Base-by-base conservation (phyloP, 192 early-diverging fungal genomes). In the Umbelopsis vinacea region DNA sequence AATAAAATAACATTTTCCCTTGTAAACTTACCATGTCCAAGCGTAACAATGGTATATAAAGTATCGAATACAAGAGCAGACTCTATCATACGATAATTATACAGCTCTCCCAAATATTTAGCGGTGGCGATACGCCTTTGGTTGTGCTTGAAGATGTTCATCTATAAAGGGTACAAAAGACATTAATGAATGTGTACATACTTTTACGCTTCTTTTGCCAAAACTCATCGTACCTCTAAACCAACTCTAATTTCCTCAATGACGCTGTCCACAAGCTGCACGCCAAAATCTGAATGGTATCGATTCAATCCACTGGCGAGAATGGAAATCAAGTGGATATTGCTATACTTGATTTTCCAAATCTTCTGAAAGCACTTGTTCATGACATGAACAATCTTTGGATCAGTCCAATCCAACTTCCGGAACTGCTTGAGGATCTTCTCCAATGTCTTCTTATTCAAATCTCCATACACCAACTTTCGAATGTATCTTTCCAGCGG, bases 301-400 rank as follows among this genome's bases (percentile, higher is more conserved):
- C 87, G 83, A 22, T 90, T 84, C 54, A 98, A 83, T 24, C 92
- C 92, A 14, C 84, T 87, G 1, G 90, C 89, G 14, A 97, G 73
- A 76, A 91, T 94, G 6, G 96, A 93, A 76, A 95, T 83, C 66
- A 95, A 73, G 47, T 92, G 89, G 35, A 98, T 82, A 68, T 96
- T 93, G 66, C 90, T 87, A 75, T 90, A 94, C 76, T 96, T 96
- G 68, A 98, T 86, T 79, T 97, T 97, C 95, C 95, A 97, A 23
- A 95, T 82, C 73, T 98, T 97, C 68, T 85, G 85, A 67, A 99
- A 98, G 46, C 90, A 82, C 54, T 88, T 89, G n/a, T 85, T 66
- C 2, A 98, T 73, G 50, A 95, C 76, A 24, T 79, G 79, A 12
- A 84, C 77, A 6, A 89, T 79, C 40, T 80, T 78, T 26, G 84